Base-by-base conservation (phyloP, 495 filamentous ascomycete species). In the Hypoxylon lenormandii region DNA sequence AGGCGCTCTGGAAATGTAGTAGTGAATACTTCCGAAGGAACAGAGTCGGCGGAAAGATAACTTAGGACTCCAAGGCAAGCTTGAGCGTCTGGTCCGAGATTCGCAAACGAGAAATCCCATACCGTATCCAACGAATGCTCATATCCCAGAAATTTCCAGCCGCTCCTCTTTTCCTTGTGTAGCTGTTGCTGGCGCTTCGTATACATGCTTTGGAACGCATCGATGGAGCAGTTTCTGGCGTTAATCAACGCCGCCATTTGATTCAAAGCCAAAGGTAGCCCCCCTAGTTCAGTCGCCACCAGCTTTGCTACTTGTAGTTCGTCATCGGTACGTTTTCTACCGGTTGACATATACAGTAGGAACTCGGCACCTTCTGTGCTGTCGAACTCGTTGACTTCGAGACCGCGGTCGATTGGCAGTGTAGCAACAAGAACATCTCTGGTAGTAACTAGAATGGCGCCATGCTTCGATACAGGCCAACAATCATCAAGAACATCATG, bases 211-310 rank as follows among this genome's bases (percentile, higher is more conserved):
- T 74, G 47, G 53, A 80, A 81, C 2, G 78, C 66, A 13, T 58
- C 23, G 15, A 78, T 69, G 11, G 66, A 54, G 2, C 76, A 66
- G 5, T 71, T 56, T 51, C 75, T 66, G 15, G 69, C 64, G 21
- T 64, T 65, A 12, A 80, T 79, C 4, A 81, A 64, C 42, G 71
- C 77, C 4, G 78, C 77, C 77, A 81, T 82, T 58, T 83, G 80
- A 15, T 74, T 70, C 16, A 83, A 75, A 19, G 79, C 80, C 19
- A 83, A 66, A 21, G 79, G 79, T 2, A 79, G 28, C 0, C 79
- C 77, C 36, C 74, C 79, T n/a, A 83, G 69, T 19, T 38, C 37
- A n/a, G 36, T 45, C 6, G 69, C 19, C 6, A 77, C 42, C 15
- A 13, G n/a, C 26, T 15, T 15, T 40, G 49, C 60, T 28, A 26